These are phyloP conservation scores for Eucalyptus sp. DNA, from an alignment of 345 rosid species.

Conservation along the genomic window DNA sequence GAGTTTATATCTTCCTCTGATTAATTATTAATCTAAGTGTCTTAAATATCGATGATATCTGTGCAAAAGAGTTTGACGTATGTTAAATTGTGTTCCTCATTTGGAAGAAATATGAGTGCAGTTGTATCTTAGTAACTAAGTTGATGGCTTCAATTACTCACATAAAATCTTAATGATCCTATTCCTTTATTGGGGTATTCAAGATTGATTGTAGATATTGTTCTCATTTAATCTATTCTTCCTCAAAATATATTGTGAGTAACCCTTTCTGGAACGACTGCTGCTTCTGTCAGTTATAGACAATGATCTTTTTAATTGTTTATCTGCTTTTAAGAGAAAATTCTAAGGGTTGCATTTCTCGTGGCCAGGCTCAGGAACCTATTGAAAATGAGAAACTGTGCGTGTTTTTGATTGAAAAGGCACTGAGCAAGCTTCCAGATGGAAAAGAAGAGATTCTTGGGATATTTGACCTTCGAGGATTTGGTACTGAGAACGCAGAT, in stretches of 20 bases:
- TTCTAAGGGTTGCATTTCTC: background rate
- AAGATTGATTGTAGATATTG: background rate
- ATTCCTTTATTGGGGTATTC: background rate
- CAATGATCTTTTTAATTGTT: background rate
- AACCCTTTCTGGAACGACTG: background rate
- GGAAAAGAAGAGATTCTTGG: conserved; percentile 72
- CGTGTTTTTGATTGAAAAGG: conserved; percentile 61
- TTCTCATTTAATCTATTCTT: background rate
- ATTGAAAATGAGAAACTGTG: conserved; percentile 74
- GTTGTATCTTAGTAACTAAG: background rate
- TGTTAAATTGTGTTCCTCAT: background rate
- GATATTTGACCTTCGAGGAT: conserved; percentile 71
- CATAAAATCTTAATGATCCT: background rate
- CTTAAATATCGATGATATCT: background rate
- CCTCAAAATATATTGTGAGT: background rate
- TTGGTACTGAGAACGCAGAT: conserved; percentile 58
- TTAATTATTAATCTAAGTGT: background rate
- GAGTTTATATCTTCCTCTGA: background rate
- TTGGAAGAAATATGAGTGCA: background rate
- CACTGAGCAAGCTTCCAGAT: conserved; percentile 56
- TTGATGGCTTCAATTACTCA: background rate
- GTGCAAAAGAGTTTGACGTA: background rate
- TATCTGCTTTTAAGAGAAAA: background rate
- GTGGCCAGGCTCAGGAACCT: conserved; percentile 51
- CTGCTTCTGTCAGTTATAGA: background rate